Base-by-base conservation (phyloP, 2,329 filamentous ascomycete genomes). In the Cladosporium sp. region DNA sequence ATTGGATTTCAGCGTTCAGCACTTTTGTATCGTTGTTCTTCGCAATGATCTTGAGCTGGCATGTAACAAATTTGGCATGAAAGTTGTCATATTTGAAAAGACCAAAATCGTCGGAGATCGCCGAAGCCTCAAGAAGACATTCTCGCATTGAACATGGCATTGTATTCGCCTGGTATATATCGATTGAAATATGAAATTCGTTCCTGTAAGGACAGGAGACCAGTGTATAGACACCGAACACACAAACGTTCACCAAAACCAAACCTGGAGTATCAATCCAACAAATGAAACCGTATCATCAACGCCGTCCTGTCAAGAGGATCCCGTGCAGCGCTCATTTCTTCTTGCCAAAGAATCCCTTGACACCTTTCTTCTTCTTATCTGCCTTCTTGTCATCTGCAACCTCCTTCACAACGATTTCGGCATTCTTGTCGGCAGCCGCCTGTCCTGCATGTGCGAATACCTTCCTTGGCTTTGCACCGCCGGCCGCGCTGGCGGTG, bases 311-410 rank as follows among this genome's bases (percentile, higher is more conserved):
- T 24, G 3, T 4, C 28, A 32, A 32, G 28, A 5, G 8, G 12
- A 10, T 10, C 8, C 12, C 28, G 8, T 10, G 22, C 17, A 42
- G 12, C 24, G 12, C 35, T 55, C 39, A 55, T 22, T 58, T 64
- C 63, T 66, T 67, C 58, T 53, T 61, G 32, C 65, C 61, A 40
- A 65, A 64, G n/a, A 59, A 50, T 15, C 66, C 51, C 47, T 64
- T 67, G 56, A 69, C 64, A 2, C 63, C 60, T 25, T 58, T 67
- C 66, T 67, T 70, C 62, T 61, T 67, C 55, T 64, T 65, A 20
- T 61, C 61, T 12, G 51, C 42, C 47, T 51, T 51, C 40, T 40
- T 51, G 7, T 42, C 52, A 1, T 58, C 45, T 13, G 13, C 22
- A 7, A 51, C 3, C 13, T 47, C 50, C 45, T 53, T 34, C 12